Evolutionary conservation across 1,139 yeast species (phyloP).

Genomic region (Petasospora rhodanensis): DNA sequence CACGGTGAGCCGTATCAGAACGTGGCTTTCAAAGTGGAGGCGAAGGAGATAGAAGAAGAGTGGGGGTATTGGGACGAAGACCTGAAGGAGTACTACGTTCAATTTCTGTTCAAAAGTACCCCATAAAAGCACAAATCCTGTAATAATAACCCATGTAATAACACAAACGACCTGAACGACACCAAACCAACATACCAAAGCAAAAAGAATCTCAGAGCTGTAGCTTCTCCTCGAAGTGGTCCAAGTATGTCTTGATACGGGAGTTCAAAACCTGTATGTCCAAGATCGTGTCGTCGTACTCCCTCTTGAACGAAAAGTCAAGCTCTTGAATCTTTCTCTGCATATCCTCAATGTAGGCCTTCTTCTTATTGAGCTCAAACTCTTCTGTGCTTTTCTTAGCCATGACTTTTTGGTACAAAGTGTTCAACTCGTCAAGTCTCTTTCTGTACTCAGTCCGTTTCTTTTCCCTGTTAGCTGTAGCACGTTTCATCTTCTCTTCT

Average conservation of each 20-base stretch:
- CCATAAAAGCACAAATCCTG: too few relatives aligned
- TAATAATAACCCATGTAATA: not conserved
- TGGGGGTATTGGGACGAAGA: conserved; percentile 62
- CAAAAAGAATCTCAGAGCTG: conserved; percentile 5
- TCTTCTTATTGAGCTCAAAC: conserved; percentile 44
- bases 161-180: not conserved
- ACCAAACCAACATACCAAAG: not conserved
- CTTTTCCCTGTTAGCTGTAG: conserved; percentile 45
- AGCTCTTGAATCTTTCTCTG: conserved; percentile 43
- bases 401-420: conserved; percentile 44
- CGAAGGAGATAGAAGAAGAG: conserved; percentile 40
- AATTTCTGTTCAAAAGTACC: conserved; percentile 55
- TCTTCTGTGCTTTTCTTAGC: conserved; percentile 50
- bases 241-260: conserved; percentile 45
- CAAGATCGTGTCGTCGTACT: conserved; percentile 47
- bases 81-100: conserved; percentile 63
- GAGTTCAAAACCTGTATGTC: conserved; percentile 53
- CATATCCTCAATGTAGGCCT: conserved; percentile 39
- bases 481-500: conserved; percentile 50
- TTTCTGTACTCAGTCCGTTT: conserved; percentile 42
- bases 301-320: conserved; percentile 46
- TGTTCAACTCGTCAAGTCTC: conserved; percentile 42
- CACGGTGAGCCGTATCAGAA: conserved; percentile 86
- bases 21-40: conserved; percentile 65
- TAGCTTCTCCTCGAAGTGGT: conserved; percentile 37